Base-by-base conservation (phyloP, 2,329 filamentous ascomycete genomes). In the Calonectria leucothoes region DNA sequence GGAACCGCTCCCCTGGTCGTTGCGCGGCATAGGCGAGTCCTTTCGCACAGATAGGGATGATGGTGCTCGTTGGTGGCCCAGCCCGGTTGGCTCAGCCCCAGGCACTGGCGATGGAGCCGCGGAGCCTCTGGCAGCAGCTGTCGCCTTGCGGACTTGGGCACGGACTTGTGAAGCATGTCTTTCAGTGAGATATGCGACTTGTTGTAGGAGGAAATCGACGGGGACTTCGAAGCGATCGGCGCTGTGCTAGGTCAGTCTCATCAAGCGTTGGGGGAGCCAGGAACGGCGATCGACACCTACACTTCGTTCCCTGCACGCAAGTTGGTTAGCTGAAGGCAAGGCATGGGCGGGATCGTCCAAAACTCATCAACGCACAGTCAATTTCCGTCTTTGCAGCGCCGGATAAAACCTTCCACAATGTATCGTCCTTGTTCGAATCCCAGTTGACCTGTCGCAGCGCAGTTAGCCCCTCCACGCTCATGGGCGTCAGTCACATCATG, bases 171-270 rank as follows among this genome's bases (percentile, higher is more conserved):
- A 94, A 33, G 97, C 91, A 85, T 98, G 95, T 66, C 94, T 90
- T 82, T 98, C 96, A 81, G 97, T 98, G 7, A 98, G 91, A 91
- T 95, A 98, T 83, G 95, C 95, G 75, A 95, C 95, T 85, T 99
- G 95, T 82, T 98, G 95, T 20, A 98, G 91, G 37, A 99, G 89
- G 81, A 98, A 98, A 49, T 95, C 90, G 71, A 97, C 91, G 31
- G 94, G 93, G 25, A 98, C 96, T 75, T 96, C 91, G 84, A 98
- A 98, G 57, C 91, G 89, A 66, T 90, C 88, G 59, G 94, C 95
- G 81, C 93, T 94, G 78, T 33, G 68, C 61, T 15, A 52, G 48
- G 72, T 82, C 73, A 82, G 78, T 73, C 69, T 76, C 69, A 27
- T 61, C n/a, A 6, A 61, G 33, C 33, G 12, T 27, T 23, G 74